phyloP scores from a whole-genome alignment of 2,329 filamentous ascomycete species.

The Apiospora phragmitis region DNA sequence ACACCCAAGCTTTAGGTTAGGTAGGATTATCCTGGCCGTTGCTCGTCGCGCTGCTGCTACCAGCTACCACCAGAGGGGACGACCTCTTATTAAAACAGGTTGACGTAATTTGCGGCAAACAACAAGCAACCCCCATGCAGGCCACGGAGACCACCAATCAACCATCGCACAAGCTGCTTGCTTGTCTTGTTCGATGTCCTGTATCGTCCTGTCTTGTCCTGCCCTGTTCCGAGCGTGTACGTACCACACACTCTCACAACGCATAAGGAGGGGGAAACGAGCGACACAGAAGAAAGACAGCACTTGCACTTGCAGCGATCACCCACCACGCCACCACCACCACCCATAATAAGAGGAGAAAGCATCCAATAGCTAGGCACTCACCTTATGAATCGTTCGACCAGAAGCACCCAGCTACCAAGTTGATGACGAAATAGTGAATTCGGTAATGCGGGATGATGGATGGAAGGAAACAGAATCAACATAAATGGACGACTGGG shows the following conservation, averaged over 20 bases:
- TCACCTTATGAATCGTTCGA: neutral
- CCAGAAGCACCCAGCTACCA: neutral
- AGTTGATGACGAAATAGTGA: neutral
- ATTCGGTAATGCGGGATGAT: conserved; percentile 1
- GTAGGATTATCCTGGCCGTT: neutral
- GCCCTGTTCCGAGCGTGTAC: neutral
- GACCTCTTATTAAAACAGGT: neutral
- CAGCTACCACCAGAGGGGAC: neutral
- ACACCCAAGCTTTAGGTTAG: conserved; percentile 7
- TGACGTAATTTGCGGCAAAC: conserved; percentile 10
- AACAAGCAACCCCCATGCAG: conserved; percentile 4
- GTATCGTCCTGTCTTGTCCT: neutral
- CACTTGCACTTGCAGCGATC: neutral
- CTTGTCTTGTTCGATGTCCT: neutral
- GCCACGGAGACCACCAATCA: neutral
- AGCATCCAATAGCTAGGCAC: neutral
- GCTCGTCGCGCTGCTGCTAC: neutral
- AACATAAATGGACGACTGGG: neutral
- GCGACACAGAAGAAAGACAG: neutral
- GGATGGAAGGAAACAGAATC: neutral
- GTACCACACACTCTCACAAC: neutral
- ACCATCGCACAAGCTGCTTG: neutral
- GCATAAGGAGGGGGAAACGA: neutral
- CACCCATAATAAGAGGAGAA: neutral
- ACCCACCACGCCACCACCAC: neutral